Base-by-base conservation (phyloP, 371 early-diverging fungal species). In the Amoeboaphelidium protococcarum region DNA sequence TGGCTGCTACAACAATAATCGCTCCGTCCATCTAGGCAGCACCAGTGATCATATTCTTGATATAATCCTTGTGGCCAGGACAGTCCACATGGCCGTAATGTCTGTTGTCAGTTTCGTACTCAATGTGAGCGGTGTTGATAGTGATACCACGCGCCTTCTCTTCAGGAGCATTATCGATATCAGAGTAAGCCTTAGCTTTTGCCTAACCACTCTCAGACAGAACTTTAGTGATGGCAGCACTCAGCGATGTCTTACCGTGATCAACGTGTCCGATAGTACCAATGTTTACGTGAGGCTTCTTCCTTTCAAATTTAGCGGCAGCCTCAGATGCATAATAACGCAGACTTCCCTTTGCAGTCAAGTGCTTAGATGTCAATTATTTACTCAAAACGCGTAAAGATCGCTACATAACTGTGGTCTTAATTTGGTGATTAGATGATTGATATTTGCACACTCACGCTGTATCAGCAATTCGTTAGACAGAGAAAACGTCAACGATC, bases 11-110 rank as follows among this genome's bases (percentile, higher is more conserved):
- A 44, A 98, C 84, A 60, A 98, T 84, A 54, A 98, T 92, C 41
- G 90, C 98, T 51, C 96, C 94, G 58, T 99, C 99, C 54, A 67
- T 68, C 45, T 90, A 88, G 43, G 97, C 90, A 53, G 98, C 96
- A 62, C 99, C 98, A 53, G 92, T 91, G 62, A 98, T 94, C 94
- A 97, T 96, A 77, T 97, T 98, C 77, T 97, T 98, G 62, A 98
- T 86, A 69, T 94, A 98, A 76, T 96, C 99, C 53, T 87, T 86
- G 78, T 98, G 99, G 42, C 98, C 98, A 45, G 99, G 99, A 67
- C 97, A 96, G 67, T 98, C 98, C n/a, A 95, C 82, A 65, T 87
- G 88, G 25, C 89, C 88, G 56, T 91, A 91, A 64, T 91, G 95
- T 47, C 90, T 72, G 55, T 60, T 70, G 42, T 48, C 56, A 21